Evolutionary conservation across 306 rosid species (phyloP).

Genomic region (Biancaea sappan): DNA sequence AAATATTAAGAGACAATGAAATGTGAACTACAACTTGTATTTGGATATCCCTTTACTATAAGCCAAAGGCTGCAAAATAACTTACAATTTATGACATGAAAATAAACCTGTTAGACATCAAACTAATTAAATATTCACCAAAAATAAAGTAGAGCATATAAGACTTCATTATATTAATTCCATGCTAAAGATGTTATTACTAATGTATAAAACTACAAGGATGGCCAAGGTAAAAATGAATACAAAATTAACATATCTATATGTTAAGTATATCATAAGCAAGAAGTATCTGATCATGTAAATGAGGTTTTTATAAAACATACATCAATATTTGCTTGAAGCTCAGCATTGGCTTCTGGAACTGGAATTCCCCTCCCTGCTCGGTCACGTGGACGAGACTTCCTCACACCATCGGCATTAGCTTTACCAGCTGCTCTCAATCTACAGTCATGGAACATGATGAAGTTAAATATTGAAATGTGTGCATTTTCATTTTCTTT

Average conservation of each 20-base stretch:
- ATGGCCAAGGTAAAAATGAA: not conserved
- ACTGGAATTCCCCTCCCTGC: constrained; percentile 75
- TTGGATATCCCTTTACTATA: not conserved
- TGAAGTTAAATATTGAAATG: constrained; percentile 33
- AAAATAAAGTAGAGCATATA: not conserved
- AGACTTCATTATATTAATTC: not conserved
- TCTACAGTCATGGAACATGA: constrained; percentile 53
- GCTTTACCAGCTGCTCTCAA: constrained; percentile 85
- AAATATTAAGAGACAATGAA: constrained; percentile 6
- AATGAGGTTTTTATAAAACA: constrained; percentile 37
- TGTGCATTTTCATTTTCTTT: constrained; percentile 4
- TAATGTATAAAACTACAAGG: not conserved
- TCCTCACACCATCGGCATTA: constrained; percentile 80
- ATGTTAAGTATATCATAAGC: not conserved
- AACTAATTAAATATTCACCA: not conserved
- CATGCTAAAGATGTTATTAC: not conserved
- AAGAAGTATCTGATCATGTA: not conserved
- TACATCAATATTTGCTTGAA: constrained; percentile 95
- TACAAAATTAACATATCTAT: not conserved
- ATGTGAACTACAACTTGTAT: not conserved
- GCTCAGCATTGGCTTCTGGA: constrained; percentile 95
- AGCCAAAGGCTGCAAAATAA: constrained; percentile 2
- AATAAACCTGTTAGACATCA: not conserved
- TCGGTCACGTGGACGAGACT: constrained; percentile 82
- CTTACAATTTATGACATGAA: not conserved